Evolutionary conservation across 1,139 yeast species (phyloP).

Genomic region (Pichia sp.): DNA sequence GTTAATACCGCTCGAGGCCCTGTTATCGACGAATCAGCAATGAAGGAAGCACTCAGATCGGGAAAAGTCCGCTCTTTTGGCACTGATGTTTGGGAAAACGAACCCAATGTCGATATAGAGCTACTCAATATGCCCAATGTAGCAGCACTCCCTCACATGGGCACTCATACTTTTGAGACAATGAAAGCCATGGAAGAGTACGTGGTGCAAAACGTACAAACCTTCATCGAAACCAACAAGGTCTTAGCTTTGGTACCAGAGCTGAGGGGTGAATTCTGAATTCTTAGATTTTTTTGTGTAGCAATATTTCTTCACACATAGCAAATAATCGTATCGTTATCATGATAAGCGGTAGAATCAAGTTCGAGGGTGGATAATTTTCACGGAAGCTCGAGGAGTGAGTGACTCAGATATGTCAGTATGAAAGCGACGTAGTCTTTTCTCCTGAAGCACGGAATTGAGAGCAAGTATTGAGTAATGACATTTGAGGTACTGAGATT

Average conservation of each 20-base stretch:
- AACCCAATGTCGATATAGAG: slow-evolving; percentile 63
- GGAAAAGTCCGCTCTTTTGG: slow-evolving; percentile 74
- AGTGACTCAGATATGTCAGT: too few species aligned
- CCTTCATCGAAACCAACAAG: slow-evolving; percentile 45
- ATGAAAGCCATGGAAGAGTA: slow-evolving; percentile 46
- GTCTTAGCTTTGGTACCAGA: slow-evolving; percentile 66
- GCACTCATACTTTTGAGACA: slow-evolving; percentile 62
- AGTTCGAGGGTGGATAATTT: too few species aligned
- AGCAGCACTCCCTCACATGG: slow-evolving; percentile 72
- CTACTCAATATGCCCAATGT: slow-evolving; percentile 49
- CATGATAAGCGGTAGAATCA: too few species aligned
- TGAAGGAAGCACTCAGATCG: slow-evolving; percentile 51
- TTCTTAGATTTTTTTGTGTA: too few species aligned
- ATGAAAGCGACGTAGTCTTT: too few species aligned
- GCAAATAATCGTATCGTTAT: too few species aligned
- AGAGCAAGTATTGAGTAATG: too few species aligned
- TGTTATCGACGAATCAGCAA: slow-evolving; percentile 42
- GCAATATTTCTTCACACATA: too few species aligned
- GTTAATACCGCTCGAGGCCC: slow-evolving; percentile 64
- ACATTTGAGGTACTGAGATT: slow-evolving; percentile 41
- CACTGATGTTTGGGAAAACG: slow-evolving; percentile 77
- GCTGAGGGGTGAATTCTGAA: slow-evolving; percentile 18
- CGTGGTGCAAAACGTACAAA: slow-evolving; percentile 37
- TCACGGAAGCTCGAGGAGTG: too few species aligned
- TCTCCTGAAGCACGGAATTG: too few species aligned